Evolutionary conservation across 768 basidiomycete genomes (phyloP).

Genomic region (Lactarius akahatsu): DNA sequence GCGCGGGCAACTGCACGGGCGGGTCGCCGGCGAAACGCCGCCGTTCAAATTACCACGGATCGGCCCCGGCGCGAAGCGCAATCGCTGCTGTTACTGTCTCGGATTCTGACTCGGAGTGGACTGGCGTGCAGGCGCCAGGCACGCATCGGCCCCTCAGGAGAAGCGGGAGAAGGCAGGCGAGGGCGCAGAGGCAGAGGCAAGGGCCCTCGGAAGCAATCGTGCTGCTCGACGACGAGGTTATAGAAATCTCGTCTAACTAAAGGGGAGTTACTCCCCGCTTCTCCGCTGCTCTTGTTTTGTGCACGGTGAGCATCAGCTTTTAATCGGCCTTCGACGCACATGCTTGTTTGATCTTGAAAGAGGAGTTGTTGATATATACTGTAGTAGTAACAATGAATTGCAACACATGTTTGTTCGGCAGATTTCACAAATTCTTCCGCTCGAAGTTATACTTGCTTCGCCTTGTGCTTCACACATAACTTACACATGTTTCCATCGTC

Average conservation of each 20-base stretch:
- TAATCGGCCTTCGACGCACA: background rate
- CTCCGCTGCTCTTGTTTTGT: background rate
- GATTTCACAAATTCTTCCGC: too few relatives aligned
- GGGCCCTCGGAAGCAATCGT: background rate
- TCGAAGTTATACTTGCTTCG: too few relatives aligned
- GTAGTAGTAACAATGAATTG: background rate
- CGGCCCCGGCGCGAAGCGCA: background rate
- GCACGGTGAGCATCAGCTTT: background rate
- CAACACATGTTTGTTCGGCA: background rate
- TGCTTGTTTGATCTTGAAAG: background rate
- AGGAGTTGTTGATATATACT: background rate
- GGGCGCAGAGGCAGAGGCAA: background rate
- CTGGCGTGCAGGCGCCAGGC: background rate
- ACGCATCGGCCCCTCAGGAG: constrained; percentile 3
- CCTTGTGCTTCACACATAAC: too few relatives aligned
- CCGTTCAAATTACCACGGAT: background rate
- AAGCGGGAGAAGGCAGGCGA: background rate
- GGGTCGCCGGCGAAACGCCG: constrained; percentile 18
- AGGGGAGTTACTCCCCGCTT: background rate
- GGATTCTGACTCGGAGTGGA: constrained; percentile 5
- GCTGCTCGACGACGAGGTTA: constrained; percentile 14
- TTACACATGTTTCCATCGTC: too few relatives aligned
- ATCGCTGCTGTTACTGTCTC: background rate
- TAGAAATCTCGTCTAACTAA: constrained; percentile 25
- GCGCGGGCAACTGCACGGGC: background rate